Base-by-base conservation (phyloP, 495 filamentous ascomycete genomes). In the Aspergillus mulundensis region DNA sequence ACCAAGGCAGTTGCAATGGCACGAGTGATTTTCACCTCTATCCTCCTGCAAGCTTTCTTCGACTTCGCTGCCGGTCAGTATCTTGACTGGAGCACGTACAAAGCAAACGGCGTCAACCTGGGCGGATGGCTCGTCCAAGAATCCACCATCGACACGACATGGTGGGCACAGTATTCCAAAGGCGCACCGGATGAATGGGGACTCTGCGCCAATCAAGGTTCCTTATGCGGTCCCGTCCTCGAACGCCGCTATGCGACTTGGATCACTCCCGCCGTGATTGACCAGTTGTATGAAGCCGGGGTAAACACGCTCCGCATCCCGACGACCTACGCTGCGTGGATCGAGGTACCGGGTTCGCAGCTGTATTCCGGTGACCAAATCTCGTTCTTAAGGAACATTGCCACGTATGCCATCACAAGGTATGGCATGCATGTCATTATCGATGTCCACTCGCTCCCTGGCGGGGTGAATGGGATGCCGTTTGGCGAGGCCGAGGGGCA, bases 71-170 rank as follows among this genome's bases (percentile, higher is more conserved):
- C 53, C 36, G 38, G 16, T 28, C 34, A 45, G 18, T 68, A 68
- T 46, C 50, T 62, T 20, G 44, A 70, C 50, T 70, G 67, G 65
- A 54, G 53, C 38, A 68, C 59, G 19, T 69, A 66, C 53, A 54
- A 61, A 8, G 65, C 57, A 32, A 48, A 67, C 50, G 69, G 67
- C 14, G 66, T 68, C 32, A 70, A 72, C 28, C 60, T 72, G 6
- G 67, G 70, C 19, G 68, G 70, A 41, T 72, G 70, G 66, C 65
- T 72, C 2, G 63, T 60, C 10, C 25, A 70, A 54, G 70, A 72
- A 44, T 68, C 66, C 28, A 70, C 66, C 20, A 69, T 72, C 21
- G 65, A 68, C 54, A 66, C 57, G 3, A 11, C 47, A 0, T 72
- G 62, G 58, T 70, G 68, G 68, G 49, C 30, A 11, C 57, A 49